Evolutionary conservation across 2,329 filamentous ascomycete genomes (phyloP).

Genomic region (Aspergillus ustus): DNA sequence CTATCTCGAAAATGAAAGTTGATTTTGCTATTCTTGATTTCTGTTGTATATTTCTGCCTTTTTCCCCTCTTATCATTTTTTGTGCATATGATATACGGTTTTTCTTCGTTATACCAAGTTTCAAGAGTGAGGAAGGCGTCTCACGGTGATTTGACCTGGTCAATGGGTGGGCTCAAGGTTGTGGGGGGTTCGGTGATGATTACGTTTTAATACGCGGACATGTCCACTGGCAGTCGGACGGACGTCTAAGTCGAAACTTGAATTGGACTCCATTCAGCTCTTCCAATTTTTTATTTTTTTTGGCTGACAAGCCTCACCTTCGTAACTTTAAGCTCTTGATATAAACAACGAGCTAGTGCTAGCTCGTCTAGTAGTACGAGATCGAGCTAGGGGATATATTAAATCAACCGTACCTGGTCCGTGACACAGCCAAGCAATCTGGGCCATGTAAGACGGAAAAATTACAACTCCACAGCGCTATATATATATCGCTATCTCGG

Average conservation of each 20-base stretch:
- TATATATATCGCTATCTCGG: background rate
- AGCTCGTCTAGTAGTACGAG: background rate
- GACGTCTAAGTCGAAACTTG: background rate
- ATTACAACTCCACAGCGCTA: background rate
- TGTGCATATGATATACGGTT: constrained; percentile 18
- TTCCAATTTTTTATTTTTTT: background rate
- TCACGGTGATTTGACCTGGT: constrained; percentile 15
- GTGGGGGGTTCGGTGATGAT: constrained; percentile 21
- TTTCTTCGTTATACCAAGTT: constrained; percentile 1
- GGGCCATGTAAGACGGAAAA: background rate
- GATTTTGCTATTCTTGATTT: background rate
- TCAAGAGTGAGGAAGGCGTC: constrained; percentile 22
- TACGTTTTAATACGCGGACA: constrained; percentile 11
- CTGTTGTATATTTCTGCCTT: constrained; percentile 17
- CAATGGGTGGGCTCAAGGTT: constrained; percentile 22
- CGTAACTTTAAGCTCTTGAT: no score
- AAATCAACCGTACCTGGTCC: background rate
- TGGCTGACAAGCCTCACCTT: no score
- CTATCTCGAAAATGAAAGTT: constrained; percentile 11
- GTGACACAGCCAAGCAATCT: background rate
- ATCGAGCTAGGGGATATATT: no score
- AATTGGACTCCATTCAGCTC: background rate
- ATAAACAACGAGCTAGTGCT: no score
- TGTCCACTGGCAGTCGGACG: background rate
- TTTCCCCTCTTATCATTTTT: background rate